Base-by-base conservation (phyloP, 2,329 filamentous ascomycete species). In the Rutstroemia sp. region DNA sequence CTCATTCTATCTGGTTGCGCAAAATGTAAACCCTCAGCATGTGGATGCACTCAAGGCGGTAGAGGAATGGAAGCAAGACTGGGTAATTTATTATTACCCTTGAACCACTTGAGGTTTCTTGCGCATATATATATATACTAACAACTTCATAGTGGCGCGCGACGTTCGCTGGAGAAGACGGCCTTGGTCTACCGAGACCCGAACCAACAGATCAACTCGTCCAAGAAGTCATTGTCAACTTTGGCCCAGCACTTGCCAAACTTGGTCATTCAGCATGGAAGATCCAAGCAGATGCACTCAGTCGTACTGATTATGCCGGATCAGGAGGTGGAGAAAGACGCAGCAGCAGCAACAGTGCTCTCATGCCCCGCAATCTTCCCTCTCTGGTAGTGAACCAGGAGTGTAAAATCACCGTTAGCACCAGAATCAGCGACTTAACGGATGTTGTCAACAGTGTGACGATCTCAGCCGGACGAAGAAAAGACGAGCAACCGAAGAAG, bases 1-100 rank as follows among this genome's bases (percentile, higher is more conserved):
- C 6, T 63, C 63, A 7, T 67, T 67, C 45, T 67, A 67, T 53
- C 54, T 67, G 41, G 54, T 67, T 42, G 65, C 65, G 7, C 64
- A 60, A 45, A 45, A 64, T 50, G 57, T 65, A 4, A 49, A 61
- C 14, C 47, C 61, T 23, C 25, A 52, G 12, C 27, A 46, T 19
- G 42, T 57, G 10, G 57, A 53, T 12, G 62, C 61, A 17, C 42
- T 48, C 27, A 49, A 52, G 19, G 57, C 56, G 4, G 37, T 65
- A n/a, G n/a, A 46, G n/a, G 56, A 48, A 16, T 65, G 61, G 64
- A 64, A 61, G 51, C 42, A 59, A 21, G 45, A 25, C 16, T 65
- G 64, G 64, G 53, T 55, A 14, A 37, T 45, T 55, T 25, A 17
- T 8, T n/a, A 7, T 14, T 14, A 2, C 3, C 25, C 14, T 9